A percentile compares a stretch with the other conserved stretches of the same genome.
phyloP scores from a whole-genome alignment of 169 alveolate species.

The Cryptosporidium bovis region DNA sequence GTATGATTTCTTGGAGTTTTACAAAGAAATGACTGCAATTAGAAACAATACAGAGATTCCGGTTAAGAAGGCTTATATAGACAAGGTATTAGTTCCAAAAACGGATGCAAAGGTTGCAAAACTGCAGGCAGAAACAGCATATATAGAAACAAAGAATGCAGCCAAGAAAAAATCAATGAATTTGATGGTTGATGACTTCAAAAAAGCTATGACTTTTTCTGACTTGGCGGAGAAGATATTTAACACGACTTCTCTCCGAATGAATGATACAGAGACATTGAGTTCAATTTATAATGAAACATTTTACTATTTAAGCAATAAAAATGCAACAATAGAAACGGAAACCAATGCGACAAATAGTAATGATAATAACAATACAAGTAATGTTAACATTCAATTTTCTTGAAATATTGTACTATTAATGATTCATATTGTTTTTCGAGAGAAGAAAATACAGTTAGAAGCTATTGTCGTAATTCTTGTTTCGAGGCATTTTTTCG shows the following conservation, averaged over 20 bases:
- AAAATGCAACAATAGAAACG: not conserved
- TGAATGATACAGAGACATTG: slow-evolving; percentile 14
- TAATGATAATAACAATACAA: not conserved
- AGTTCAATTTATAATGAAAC: slow-evolving; percentile 30
- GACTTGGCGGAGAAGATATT: not conserved
- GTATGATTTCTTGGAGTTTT: slow-evolving; percentile 14
- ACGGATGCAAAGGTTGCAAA: slow-evolving; percentile 64
- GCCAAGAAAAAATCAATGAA: slow-evolving; percentile 30
- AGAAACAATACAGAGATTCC: not conserved
- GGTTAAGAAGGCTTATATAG: slow-evolving; percentile 21
- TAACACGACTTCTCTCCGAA: not conserved
- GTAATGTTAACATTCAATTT: too few relatives aligned
- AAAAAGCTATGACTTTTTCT: slow-evolving; percentile 10
- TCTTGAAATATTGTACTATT: too few relatives aligned
- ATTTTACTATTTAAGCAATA: slow-evolving; percentile 37
- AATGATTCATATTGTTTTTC: too few relatives aligned
- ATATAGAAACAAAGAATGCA: slow-evolving; percentile 60
- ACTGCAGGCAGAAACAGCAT: slow-evolving; percentile 64
- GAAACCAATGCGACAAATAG: not conserved
- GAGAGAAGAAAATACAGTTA: too few relatives aligned
- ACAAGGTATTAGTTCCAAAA: slow-evolving; percentile 28
- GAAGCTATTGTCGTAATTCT: too few relatives aligned
- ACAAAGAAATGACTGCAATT: slow-evolving; percentile 37
- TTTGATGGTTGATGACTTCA: slow-evolving; percentile 6
- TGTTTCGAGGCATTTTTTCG: too few relatives aligned